Evolutionary conservation across 768 basidiomycete species (phyloP).

Genomic region (Boletus rufocinnamomeus): DNA sequence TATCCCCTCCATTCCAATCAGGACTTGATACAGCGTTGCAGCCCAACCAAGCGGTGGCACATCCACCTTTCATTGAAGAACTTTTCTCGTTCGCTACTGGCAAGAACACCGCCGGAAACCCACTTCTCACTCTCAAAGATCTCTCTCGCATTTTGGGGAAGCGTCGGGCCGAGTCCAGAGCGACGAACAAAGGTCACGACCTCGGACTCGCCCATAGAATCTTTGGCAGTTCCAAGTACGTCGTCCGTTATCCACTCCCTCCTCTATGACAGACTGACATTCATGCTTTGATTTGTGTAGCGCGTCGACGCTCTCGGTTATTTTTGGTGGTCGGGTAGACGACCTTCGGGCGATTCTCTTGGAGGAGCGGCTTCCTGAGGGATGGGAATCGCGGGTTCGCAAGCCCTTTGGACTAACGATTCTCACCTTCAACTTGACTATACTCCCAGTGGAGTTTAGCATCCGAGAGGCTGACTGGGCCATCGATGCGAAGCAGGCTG

Average conservation of each 20-base stretch:
- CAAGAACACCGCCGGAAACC: conserved; percentile 48
- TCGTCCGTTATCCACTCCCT: conserved; percentile 4
- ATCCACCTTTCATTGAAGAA: conserved; percentile 53
- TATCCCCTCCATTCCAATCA: conserved; percentile 25
- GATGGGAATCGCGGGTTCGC: conserved; percentile 67
- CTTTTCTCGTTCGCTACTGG: conserved; percentile 61
- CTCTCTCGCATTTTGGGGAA: conserved; percentile 57
- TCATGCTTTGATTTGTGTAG: conserved; percentile 33
- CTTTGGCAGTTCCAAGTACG: conserved; percentile 71
- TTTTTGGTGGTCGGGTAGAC: conserved; percentile 62
- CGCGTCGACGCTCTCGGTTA: conserved; percentile 60
- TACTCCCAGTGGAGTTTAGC: conserved; percentile 12
- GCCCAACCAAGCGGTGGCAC: conserved; percentile 54
- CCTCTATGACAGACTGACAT: not conserved
- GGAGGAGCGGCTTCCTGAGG: conserved; percentile 70
- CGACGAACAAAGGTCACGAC: conserved; percentile 55
- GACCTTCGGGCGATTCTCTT: conserved; percentile 57
- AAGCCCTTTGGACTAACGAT: conserved; percentile 62
- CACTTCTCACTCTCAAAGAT: conserved; percentile 57
- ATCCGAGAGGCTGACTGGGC: conserved; percentile 23
- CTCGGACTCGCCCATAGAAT: conserved; percentile 52
- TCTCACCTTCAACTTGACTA: conserved; percentile 47
- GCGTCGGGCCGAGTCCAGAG: conserved; percentile 58
- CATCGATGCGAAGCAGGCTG: not conserved
- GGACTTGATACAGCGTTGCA: conserved; percentile 53